Conservation (phyloP, 805 yeast genomes). For the Saturnispora sanitii region DNA sequence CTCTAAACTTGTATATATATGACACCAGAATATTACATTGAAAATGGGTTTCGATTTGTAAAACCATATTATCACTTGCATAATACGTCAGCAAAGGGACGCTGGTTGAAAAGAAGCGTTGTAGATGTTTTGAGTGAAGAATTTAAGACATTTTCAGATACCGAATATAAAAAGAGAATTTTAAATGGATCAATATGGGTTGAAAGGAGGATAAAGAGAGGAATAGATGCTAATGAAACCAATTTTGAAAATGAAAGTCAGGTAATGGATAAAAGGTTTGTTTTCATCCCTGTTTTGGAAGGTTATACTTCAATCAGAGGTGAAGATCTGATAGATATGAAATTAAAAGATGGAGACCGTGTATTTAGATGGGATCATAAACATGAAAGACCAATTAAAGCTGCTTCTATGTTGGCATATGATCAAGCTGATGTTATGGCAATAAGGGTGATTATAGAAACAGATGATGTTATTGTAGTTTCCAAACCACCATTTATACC, state of each 20-base stretch:
- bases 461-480: slow-evolving; percentile 31
- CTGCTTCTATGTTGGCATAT: slow-evolving; percentile 6
- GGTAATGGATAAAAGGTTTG: slow-evolving; percentile 3
- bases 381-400: slow-evolving; percentile 24
- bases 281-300: not conserved
- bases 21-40: slow-evolving; percentile 7
- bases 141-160: slow-evolving; percentile 25
- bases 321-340: slow-evolving; percentile 16
- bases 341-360: slow-evolving; percentile 22
- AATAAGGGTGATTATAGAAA: slow-evolving; percentile 14
- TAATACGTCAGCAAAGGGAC: slow-evolving; percentile 32
- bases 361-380: slow-evolving; percentile 21
- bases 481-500: slow-evolving; percentile 47
- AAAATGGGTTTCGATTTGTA: slow-evolving; percentile 19
- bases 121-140: slow-evolving; percentile 32
- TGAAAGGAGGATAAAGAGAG: slow-evolving; percentile 7
- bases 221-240: no score
- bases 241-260: no score
- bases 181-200: slow-evolving; percentile 15
- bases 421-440: not conserved
- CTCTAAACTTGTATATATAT: not conserved
- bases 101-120: slow-evolving; percentile 34
- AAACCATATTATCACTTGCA: slow-evolving; percentile 33
- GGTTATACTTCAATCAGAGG: slow-evolving; percentile 22
- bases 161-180: slow-evolving; percentile 19